Evolutionary conservation across 495 filamentous ascomycete genomes (phyloP).

Genomic region (Cairneyella variabilis): DNA sequence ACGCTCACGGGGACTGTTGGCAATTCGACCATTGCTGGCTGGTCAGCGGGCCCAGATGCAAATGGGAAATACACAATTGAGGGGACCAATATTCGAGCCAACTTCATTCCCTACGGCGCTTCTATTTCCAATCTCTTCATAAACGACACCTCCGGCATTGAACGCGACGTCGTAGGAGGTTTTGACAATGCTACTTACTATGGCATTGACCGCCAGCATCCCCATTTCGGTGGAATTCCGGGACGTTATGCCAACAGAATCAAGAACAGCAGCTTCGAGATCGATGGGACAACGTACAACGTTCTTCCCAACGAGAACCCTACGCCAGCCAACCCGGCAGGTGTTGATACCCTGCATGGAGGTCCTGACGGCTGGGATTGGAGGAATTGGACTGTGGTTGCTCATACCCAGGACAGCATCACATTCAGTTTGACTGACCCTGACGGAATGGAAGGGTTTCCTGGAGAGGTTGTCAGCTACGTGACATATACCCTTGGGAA

Average conservation of each 20-base stretch:
- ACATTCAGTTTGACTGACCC: conserved; percentile 76
- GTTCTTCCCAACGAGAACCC: conserved; percentile 69
- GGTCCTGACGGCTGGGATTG: conserved; percentile 78
- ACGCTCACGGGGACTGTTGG: conserved; percentile 19
- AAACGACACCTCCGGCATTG: conserved; percentile 62
- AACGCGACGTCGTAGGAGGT: conserved; percentile 67
- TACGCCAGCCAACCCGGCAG: conserved; percentile 39
- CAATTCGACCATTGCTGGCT: conserved; percentile 20
- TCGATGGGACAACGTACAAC: conserved; percentile 63
- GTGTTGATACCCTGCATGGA: conserved; percentile 71
- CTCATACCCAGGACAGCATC: conserved; percentile 61
- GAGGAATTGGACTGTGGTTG: conserved; percentile 74
- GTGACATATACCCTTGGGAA: conserved; percentile 63
- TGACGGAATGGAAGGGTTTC: conserved; percentile 70
- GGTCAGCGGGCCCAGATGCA: conserved; percentile 31
- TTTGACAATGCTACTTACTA: conserved; percentile 78
- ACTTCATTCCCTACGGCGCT: conserved; percentile 77
- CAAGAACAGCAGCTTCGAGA: conserved; percentile 75
- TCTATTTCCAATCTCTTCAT: conserved; percentile 71
- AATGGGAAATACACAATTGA: conserved; percentile 68
- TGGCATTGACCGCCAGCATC: conserved; percentile 59
- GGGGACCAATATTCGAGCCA: conserved; percentile 66
- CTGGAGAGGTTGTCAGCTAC: conserved; percentile 73
- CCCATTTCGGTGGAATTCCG: conserved; percentile 72
- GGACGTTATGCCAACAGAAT: conserved; percentile 86